Evolutionary conservation across 495 filamentous ascomycete genomes (phyloP).

Genomic region (Penicillium arizonense): DNA sequence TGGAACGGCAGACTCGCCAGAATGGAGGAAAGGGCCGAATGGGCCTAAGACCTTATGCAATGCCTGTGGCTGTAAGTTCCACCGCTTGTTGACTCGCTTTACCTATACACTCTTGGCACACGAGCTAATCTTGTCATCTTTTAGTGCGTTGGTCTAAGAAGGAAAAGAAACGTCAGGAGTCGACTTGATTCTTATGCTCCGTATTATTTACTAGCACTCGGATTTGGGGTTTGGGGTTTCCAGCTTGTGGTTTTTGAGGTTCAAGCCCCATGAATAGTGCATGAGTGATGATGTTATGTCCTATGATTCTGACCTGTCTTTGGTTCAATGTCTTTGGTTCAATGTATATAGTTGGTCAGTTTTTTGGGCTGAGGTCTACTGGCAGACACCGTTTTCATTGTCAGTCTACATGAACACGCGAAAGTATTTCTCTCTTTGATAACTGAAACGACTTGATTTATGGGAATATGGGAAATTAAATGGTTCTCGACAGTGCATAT

Average conservation of each 20-base stretch:
- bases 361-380: neutral
- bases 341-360: slow-evolving; percentile 9
- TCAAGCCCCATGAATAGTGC: neutral
- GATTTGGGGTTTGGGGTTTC: neutral
- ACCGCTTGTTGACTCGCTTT: neutral
- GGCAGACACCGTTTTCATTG: neutral
- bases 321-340: neutral
- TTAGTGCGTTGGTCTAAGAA: slow-evolving; percentile 74
- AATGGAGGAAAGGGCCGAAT: slow-evolving; percentile 93
- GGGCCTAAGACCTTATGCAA: slow-evolving; percentile 98
- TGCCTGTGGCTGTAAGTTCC: slow-evolving; percentile 77
- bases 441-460: slow-evolving; percentile 2
- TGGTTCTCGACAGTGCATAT: neutral
- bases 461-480: slow-evolving; percentile 7
- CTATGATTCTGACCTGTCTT: neutral
- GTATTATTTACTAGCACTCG: neutral
- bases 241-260: neutral
- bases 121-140: neutral
- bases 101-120: neutral
- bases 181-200: slow-evolving; percentile 1
- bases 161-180: slow-evolving; percentile 62
- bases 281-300: slow-evolving; percentile 17
- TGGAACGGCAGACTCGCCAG: slow-evolving; percentile 88
- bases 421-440: neutral
- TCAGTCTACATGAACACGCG: neutral